Evolutionary conservation across 768 basidiomycete genomes (phyloP).

Genomic region (Psilocybe azurescens): DNA sequence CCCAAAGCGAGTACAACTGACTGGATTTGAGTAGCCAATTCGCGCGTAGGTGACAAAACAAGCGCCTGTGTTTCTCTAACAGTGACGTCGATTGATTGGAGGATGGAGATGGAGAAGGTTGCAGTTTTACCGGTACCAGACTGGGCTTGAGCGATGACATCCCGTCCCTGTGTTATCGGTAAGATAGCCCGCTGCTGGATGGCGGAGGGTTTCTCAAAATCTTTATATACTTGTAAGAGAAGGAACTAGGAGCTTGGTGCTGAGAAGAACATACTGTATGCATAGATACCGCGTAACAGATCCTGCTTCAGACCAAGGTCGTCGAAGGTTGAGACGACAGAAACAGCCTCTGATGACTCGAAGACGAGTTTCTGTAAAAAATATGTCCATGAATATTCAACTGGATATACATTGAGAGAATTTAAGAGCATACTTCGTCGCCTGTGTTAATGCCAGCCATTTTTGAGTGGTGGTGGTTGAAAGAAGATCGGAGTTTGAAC

Average conservation of each 20-base stretch:
- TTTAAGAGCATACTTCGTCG: constrained; percentile 69
- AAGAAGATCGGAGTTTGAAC: constrained; percentile 65
- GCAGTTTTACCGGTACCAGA: constrained; percentile 99
- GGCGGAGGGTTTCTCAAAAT: constrained; percentile 98
- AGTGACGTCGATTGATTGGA: constrained; percentile 96
- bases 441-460: constrained; percentile 86
- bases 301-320: constrained; percentile 94
- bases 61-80: constrained; percentile 96
- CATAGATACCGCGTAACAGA: constrained; percentile 95
- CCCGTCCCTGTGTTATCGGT: constrained; percentile 93
- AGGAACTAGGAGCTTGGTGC: background rate
- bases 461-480: constrained; percentile 47
- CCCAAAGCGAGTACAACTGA: constrained; percentile 95
- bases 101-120: constrained; percentile 96
- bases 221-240: constrained; percentile 32
- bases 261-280: constrained; percentile 73
- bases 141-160: constrained; percentile 99
- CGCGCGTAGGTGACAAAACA: constrained; percentile 96
- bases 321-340: constrained; percentile 88
- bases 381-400: background rate
- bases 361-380: constrained; percentile 83
- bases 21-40: constrained; percentile 98
- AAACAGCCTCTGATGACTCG: constrained; percentile 92
- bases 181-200: constrained; percentile 98
- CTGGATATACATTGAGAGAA: constrained; percentile 18